Evolutionary conservation across 148 eudicot genomes (phyloP).

Genomic region (Camellia japonica): DNA sequence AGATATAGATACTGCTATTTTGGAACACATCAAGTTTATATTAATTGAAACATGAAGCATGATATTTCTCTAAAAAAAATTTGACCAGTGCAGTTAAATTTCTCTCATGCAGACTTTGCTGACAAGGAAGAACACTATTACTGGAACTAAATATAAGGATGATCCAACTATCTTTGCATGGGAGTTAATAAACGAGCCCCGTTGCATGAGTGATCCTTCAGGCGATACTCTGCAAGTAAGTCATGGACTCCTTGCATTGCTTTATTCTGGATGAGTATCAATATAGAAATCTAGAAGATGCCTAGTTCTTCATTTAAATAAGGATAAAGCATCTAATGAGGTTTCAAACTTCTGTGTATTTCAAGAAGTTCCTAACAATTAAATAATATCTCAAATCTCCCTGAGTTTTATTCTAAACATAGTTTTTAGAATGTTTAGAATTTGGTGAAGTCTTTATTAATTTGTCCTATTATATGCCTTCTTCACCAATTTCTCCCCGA

Average conservation of each 20-base stretch:
- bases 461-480: too few species aligned
- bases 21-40: neutral
- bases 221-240: conserved; percentile 92
- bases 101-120: conserved; percentile 62
- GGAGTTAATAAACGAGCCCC: conserved; percentile 97
- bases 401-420: neutral
- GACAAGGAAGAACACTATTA: conserved; percentile 81
- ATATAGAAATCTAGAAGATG: neutral
- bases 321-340: neutral
- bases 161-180: conserved; percentile 92
- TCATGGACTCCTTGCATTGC: conserved; percentile 3
- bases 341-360: neutral
- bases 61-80: neutral
- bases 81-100: neutral
- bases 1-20: neutral
- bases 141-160: conserved; percentile 84
- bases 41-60: neutral
- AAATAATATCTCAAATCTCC: neutral
- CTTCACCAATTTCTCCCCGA: too few species aligned
- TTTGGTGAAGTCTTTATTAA: too few species aligned
- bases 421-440: too few species aligned
- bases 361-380: neutral
- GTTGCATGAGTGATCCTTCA: conserved; percentile 83
- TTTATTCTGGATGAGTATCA: neutral
- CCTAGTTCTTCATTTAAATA: neutral